Evolutionary conservation across 2,329 filamentous ascomycete species (phyloP).

Genomic region (Fusarium multiceps): DNA sequence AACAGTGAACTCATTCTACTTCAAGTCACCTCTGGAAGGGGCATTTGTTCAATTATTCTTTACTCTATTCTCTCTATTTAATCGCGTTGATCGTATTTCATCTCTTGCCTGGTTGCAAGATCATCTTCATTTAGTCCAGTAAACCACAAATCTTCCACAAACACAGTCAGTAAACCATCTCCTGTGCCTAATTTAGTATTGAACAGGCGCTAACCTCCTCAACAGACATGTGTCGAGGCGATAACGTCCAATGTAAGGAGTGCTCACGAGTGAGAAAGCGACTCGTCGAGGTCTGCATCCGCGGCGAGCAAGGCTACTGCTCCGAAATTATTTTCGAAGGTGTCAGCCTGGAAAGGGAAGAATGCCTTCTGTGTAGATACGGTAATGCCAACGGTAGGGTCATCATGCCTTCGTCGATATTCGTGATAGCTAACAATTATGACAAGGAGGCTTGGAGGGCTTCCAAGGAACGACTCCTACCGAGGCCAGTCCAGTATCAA

Average conservation of each 20-base stretch:
- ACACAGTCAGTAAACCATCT: not conserved
- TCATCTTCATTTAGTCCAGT: not conserved
- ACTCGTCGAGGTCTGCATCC: slow-evolving; percentile 27
- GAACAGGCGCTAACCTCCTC: not conserved
- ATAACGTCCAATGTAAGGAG: slow-evolving; percentile 31
- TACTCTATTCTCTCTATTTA: slow-evolving; percentile 8
- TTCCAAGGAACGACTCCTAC: slow-evolving; percentile 7
- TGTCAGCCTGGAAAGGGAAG: slow-evolving; percentile 14
- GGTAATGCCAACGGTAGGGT: slow-evolving; percentile 5
- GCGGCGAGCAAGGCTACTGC: slow-evolving; percentile 24
- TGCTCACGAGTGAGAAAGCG: slow-evolving; percentile 18
- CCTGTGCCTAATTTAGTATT: no score
- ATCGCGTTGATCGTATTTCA: not conserved
- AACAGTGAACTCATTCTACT: not conserved
- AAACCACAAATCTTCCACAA: not conserved
- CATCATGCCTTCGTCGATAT: slow-evolving; percentile 7
- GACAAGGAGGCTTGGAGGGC: slow-evolving; percentile 20
- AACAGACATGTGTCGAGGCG: slow-evolving; percentile 32
- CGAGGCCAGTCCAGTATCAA: not conserved
- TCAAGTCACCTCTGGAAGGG: not conserved
- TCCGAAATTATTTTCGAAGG: slow-evolving; percentile 29
- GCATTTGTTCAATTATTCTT: not conserved
- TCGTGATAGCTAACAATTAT: slow-evolving; percentile 11
- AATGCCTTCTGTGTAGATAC: slow-evolving; percentile 22
- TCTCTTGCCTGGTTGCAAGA: slow-evolving; percentile 6